Percentiles rank a stretch among this genome's conserved stretches.
Evolutionary conservation across 768 basidiomycete species (phyloP).

Genomic region (Boletus subcaerulescens): DNA sequence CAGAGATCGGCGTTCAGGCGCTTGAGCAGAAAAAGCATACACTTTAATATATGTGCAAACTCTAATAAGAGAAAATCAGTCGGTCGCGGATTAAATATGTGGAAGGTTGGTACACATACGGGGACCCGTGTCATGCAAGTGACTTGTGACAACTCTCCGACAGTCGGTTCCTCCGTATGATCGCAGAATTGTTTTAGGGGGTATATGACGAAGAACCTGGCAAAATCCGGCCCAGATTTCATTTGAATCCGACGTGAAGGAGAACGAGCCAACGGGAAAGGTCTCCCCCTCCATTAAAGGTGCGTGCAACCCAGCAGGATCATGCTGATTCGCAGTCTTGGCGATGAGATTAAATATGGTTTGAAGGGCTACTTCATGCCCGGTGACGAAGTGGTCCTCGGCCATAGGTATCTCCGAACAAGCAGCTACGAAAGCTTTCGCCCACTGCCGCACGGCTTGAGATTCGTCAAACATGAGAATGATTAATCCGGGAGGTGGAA

Average conservation of each 20-base stretch:
- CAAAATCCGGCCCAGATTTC: conserved; percentile 54
- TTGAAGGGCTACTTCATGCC: conserved; percentile 47
- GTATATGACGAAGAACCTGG: conserved; percentile 51
- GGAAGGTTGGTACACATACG: conserved; percentile 45
- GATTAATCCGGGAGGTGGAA: conserved; percentile 60
- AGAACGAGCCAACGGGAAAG: conserved; percentile 5
- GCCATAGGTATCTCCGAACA: conserved; percentile 44
- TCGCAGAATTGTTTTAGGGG: conserved; percentile 40
- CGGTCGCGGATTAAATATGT: not conserved
- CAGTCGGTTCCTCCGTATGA: conserved; percentile 40
- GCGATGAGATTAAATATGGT: conserved; percentile 32
- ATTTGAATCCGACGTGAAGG: conserved; percentile 37
- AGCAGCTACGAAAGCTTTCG: conserved; percentile 44
- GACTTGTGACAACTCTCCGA: conserved; percentile 53
- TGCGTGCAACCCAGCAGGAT: not conserved
- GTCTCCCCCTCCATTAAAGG: conserved; percentile 4
- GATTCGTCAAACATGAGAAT: conserved; percentile 53
- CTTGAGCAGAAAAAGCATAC: conserved; percentile 57
- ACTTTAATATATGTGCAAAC: conserved; percentile 56
- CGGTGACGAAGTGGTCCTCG: conserved; percentile 42
- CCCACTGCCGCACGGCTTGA: conserved; percentile 56
- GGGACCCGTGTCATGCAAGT: conserved; percentile 56
- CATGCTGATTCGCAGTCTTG: conserved; percentile 7
- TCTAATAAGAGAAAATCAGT: conserved; percentile 38
- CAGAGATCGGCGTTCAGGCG: conserved; percentile 59